Percentiles rank a stretch among this genome's conserved stretches.
Evolutionary conservation across 2,329 filamentous ascomycete species (phyloP).

Genomic region (Zalaria sp.): DNA sequence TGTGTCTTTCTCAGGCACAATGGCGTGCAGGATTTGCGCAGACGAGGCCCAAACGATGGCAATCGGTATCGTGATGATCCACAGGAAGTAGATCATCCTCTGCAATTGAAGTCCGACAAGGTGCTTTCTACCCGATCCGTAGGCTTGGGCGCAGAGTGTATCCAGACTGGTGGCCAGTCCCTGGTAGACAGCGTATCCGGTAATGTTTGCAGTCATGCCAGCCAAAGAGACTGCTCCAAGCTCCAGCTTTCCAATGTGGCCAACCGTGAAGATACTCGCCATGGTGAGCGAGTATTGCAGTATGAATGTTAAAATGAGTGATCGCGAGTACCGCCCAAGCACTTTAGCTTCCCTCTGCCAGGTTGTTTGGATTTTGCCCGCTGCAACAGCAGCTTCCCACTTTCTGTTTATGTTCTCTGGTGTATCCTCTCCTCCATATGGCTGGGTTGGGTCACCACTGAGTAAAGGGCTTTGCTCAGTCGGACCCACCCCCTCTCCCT

Average conservation of each 20-base stretch:
- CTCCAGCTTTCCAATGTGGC: conserved; percentile 30
- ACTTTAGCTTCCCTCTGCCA: conserved; percentile 85
- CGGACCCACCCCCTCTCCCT: not conserved
- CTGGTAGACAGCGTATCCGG: conserved; percentile 30
- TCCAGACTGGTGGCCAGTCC: conserved; percentile 74
- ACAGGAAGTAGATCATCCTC: conserved; percentile 64
- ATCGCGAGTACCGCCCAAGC: conserved; percentile 37
- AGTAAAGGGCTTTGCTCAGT: conserved; percentile 10
- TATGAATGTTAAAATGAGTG: conserved; percentile 29
- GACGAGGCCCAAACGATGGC: conserved; percentile 55
- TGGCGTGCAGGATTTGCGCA: conserved; percentile 43
- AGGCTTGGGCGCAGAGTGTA: conserved; percentile 84
- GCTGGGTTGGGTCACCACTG: conserved; percentile 13
- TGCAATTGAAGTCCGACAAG: conserved; percentile 74
- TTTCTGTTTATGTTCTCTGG: conserved; percentile 49
- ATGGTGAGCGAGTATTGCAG: conserved; percentile 32
- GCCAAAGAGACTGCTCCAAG: conserved; percentile 30
- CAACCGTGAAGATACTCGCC: conserved; percentile 29
- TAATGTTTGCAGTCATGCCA: conserved; percentile 31
- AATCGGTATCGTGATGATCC: conserved; percentile 58
- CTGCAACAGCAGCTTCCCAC: conserved; percentile 72
- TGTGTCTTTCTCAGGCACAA: conserved; percentile 57
- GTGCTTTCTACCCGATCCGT: conserved; percentile 65
- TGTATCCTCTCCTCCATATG: conserved; percentile 32
- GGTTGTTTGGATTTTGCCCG: conserved; percentile 71